Conservation (phyloP, 1,139 yeast genomes). For the Magnusiomyces tetraspermus region DNA sequence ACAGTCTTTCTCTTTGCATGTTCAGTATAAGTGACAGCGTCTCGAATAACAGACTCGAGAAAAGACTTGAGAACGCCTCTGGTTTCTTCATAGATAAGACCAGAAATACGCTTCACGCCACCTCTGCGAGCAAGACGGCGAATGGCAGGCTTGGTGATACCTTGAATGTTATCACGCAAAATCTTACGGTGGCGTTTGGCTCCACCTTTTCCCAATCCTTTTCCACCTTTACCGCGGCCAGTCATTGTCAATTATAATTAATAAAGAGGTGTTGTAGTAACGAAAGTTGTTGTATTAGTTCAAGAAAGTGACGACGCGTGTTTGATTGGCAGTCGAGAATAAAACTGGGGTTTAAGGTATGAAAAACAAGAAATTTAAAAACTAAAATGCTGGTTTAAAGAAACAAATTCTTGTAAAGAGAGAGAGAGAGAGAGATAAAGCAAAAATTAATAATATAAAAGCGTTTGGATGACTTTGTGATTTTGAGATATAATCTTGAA, state of each 20-base stretch:
- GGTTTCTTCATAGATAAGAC: conserved; percentile 96
- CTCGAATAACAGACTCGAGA: conserved; percentile 96
- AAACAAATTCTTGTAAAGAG: too few relatives aligned
- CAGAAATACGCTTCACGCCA: conserved; percentile 99
- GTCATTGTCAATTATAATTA: conserved; percentile 51
- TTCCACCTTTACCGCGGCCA: conserved; percentile 99
- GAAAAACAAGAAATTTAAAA: too few relatives aligned
- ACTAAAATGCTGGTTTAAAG: too few relatives aligned
- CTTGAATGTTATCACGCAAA: conserved; percentile 98
- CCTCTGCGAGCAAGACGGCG: conserved; percentile 99
- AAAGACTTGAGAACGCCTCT: conserved; percentile 93
- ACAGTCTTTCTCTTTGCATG: conserved; percentile 99
- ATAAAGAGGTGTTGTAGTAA: not conserved
- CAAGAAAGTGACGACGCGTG: too few relatives aligned
- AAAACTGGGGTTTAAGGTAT: too few relatives aligned
- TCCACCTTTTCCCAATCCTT: conserved; percentile 98
- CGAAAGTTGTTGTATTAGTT: too few relatives aligned
- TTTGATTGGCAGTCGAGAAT: too few relatives aligned
- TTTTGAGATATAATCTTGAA: too few relatives aligned
- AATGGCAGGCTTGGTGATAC: conserved; percentile 99
- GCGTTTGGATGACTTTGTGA: too few relatives aligned
- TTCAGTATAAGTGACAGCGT: conserved; percentile 98
- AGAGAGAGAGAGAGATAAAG: too few relatives aligned
- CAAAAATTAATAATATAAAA: too few relatives aligned
- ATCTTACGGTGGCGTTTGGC: conserved; percentile 99